phyloP scores from a whole-genome alignment of 169 alveolate genomes.

The Cryptosporidium sp. region DNA sequence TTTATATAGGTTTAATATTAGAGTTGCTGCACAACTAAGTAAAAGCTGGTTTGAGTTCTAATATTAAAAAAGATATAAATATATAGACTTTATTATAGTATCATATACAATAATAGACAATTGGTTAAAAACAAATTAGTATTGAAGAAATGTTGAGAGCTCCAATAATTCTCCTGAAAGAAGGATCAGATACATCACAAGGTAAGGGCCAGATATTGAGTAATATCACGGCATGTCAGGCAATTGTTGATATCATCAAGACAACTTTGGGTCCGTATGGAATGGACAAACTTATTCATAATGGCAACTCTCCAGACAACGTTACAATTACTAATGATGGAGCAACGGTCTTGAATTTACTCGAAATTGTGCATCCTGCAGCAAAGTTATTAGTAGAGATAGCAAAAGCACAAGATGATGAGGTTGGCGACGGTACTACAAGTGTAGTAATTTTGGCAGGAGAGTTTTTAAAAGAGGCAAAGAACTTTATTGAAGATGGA shows the following conservation, averaged over 20 bases:
- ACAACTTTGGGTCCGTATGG: constrained; percentile 98
- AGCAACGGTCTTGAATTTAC: constrained; percentile 95
- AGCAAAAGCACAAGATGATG: constrained; percentile 97
- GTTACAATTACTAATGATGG: constrained; percentile 98
- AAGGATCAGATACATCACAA: constrained; percentile 96
- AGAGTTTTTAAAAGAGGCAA: constrained; percentile 94
- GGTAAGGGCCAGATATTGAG: constrained; percentile 96
- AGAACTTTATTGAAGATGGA: constrained; percentile 94
- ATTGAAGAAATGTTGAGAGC: constrained; percentile 64
- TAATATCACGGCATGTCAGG: constrained; percentile 95
- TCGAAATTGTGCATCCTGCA: constrained; percentile 98
- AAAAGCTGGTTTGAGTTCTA: background rate
- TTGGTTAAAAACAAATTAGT: background rate
- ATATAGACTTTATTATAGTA: background rate
- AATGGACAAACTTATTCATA: constrained; percentile 97
- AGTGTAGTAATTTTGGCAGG: constrained; percentile 96
- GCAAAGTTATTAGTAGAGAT: constrained; percentile 96
- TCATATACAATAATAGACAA: background rate
- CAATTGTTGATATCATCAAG: constrained; percentile 92
- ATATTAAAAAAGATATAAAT: too few relatives aligned
- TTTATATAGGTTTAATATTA: too few relatives aligned
- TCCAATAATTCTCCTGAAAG: constrained; percentile 94
- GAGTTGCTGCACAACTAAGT: background rate
- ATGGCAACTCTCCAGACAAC: constrained; percentile 82
- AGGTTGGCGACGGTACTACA: constrained; percentile 96